Evolutionary conservation across 2,329 filamentous ascomycete species (phyloP), one percentile per base, ranked within the genome.

Genomic region (Aspergillus brasiliensis): DNA sequence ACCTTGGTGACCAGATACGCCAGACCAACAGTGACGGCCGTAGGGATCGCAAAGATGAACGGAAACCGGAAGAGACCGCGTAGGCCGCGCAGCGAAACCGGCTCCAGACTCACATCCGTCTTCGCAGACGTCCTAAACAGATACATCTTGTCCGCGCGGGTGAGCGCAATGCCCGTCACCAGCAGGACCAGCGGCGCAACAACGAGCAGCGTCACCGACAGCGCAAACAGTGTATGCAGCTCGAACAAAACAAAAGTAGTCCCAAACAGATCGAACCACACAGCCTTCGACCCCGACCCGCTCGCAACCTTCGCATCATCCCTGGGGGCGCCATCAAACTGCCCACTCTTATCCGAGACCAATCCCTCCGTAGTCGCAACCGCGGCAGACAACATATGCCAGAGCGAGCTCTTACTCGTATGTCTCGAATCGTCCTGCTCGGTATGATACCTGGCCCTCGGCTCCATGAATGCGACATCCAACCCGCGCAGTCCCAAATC

Each of bases 261-360:
- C 46, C 94, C 95, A 65, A 96, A 94, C 7, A 98, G 77, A 71
- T 98, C 95, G 71, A 98, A 98, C 92, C 93, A 99, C 13, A 98
- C 92, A 28, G 88, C 91, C 61, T 86, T 81, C 15, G 84, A 87
- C 5, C 87, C 87, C 37, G 79, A 81, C 8, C 91, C 90, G 62
- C 88, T 90, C 63, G 85, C 82, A 2, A 89, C 84, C 67, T 88
- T 87, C 57, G 83, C 85, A 53, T 81, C 80, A 58, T 87, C 85
- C 8, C 80, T 77, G 40, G 84, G 75, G 15, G 80, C 77, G 5
- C 88, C 86, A 53, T 85, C 84, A 69, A 96, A 97, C 2, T 81
- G 82, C 48, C 84, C 79, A 59, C 86, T 88, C 0, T 84, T 86
- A 66, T 91, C 86, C 13, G 86, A 84, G 0, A 91, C 88, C 46